Evolutionary conservation across 1,284 basidiomycete species (phyloP).

Genomic region (Papiliotrema terrestris): DNA sequence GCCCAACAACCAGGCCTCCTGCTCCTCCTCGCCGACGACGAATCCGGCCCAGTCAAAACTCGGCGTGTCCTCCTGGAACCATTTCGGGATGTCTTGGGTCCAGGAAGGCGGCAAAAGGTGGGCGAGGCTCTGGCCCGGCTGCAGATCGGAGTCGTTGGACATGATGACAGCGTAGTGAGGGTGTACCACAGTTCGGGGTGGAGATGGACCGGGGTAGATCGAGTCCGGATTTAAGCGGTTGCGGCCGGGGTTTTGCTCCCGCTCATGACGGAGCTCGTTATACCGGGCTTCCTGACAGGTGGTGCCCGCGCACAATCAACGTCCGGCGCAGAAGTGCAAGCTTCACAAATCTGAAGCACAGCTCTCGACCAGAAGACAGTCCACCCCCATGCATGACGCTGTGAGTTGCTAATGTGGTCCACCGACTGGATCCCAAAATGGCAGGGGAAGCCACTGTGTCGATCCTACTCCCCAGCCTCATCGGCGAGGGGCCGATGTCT

Average conservation of each 20-base stretch:
- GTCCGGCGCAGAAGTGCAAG: too few relatives aligned
- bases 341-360: too few relatives aligned
- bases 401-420: too few relatives aligned
- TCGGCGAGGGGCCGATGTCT: too few relatives aligned
- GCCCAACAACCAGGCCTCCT: conserved; percentile 84
- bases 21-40: conserved; percentile 85
- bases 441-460: too few relatives aligned
- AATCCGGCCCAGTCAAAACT: conserved; percentile 97
- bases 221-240: neutral
- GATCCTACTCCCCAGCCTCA: too few relatives aligned
- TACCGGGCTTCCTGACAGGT: too few relatives aligned
- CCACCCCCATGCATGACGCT: too few relatives aligned
- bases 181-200: neutral
- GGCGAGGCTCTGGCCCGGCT: conserved; percentile 42
- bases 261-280: too few relatives aligned
- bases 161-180: neutral
- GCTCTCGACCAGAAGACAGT: too few relatives aligned
- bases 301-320: too few relatives aligned
- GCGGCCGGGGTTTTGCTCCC: neutral
- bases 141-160: conserved; percentile 26
- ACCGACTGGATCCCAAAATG: too few relatives aligned
- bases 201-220: neutral
- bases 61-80: conserved; percentile 92
- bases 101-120: conserved; percentile 86
- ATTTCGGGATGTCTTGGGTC: conserved; percentile 73